These are phyloP conservation scores for Microdochium bolleyi DNA, from an alignment of 2,329 filamentous ascomycete species.

Conservation along the genomic window DNA sequence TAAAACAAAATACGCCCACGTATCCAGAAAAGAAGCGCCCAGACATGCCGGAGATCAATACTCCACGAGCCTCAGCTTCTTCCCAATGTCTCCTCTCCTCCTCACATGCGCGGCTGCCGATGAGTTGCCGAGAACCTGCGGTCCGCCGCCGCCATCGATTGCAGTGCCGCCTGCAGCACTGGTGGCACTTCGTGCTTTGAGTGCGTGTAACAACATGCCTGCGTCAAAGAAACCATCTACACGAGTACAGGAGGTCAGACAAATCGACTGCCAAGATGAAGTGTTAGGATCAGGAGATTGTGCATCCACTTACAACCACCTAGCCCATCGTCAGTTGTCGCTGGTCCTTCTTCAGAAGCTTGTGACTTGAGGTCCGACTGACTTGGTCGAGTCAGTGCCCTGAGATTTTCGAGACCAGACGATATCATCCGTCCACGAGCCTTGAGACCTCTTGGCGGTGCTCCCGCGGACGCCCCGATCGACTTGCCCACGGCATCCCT, in stretches of 20 bases:
- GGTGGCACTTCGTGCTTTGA: constrained; percentile 53
- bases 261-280: too few relatives aligned
- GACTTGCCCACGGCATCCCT: constrained; percentile 1
- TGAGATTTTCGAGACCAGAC: constrained; percentile 37
- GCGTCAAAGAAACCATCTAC: constrained; percentile 96
- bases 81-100: constrained; percentile 58
- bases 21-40: too few relatives aligned
- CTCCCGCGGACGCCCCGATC: neutral
- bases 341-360: constrained; percentile 58
- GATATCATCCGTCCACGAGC: constrained; percentile 64
- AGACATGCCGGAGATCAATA: constrained; percentile 40
- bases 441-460: constrained; percentile 47
- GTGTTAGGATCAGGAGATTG: too few relatives aligned
- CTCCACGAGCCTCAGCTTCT: constrained; percentile 64
- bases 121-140: constrained; percentile 45
- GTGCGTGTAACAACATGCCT: constrained; percentile 83
- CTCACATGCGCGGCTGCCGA: constrained; percentile 46
- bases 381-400: constrained; percentile 7
- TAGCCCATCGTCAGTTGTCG: constrained; percentile 80
- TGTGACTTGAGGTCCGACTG: constrained; percentile 32
- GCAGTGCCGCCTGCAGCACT: constrained; percentile 31
- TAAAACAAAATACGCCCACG: too few relatives aligned
- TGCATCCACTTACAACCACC: constrained; percentile 95
- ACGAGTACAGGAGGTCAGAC: constrained; percentile 2
- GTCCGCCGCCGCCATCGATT: constrained; percentile 35